phyloP scores from a whole-genome alignment of 345 rosid species.

The Rhodomyrtus tomentosa region DNA sequence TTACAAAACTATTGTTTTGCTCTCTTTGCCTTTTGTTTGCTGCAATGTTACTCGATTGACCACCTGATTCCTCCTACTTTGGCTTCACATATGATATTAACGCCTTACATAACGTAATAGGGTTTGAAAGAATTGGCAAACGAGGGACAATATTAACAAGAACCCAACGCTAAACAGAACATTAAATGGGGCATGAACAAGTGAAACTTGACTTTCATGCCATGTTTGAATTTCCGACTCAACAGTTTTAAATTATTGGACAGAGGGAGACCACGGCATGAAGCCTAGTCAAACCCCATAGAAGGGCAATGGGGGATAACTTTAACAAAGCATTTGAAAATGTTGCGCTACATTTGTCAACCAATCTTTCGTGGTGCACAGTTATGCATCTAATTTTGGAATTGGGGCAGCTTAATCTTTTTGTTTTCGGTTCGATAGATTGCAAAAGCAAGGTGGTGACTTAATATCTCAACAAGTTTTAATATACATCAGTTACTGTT shows the following conservation, averaged over 20 bases:
- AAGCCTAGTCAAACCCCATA: not conserved
- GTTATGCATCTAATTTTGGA: not conserved
- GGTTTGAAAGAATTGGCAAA: not conserved
- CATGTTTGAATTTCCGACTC: not conserved
- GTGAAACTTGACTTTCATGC: not conserved
- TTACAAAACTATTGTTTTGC: not conserved
- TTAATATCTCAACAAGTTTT: not conserved
- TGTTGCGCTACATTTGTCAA: not conserved
- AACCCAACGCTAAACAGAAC: not conserved
- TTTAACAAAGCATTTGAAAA: not conserved
- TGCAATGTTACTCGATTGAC: not conserved
- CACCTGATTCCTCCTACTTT: not conserved
- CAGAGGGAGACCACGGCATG: not conserved
- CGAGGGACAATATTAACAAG: not conserved
- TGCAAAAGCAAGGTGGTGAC: not conserved
- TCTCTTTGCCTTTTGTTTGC: not conserved
- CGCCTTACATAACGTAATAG: not conserved
- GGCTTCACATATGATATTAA: not conserved
- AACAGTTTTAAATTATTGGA: not conserved
- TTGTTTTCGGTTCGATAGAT: not conserved
- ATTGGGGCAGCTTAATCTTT: not conserved
- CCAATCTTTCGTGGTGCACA: not conserved
- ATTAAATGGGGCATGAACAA: not conserved
- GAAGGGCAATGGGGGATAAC: not conserved
- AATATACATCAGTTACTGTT: not conserved